phyloP scores from a whole-genome alignment of 2,329 filamentous ascomycete genomes.

The Fusarium fujikuroi region DNA sequence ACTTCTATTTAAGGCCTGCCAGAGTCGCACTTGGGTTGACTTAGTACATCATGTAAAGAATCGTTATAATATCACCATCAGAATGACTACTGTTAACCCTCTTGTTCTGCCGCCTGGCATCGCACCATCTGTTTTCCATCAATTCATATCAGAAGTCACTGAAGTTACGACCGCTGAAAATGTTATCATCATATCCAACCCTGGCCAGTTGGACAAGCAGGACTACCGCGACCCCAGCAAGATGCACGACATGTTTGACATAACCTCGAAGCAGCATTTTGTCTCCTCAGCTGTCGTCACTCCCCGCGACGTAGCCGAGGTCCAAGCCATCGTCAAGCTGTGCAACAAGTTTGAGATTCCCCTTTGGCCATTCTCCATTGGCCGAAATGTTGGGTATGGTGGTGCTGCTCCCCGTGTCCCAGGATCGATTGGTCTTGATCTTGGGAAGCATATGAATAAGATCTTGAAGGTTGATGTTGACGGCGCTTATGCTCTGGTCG shows the following conservation, averaged over 20 bases:
- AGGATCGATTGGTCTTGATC: slow-evolving; percentile 14
- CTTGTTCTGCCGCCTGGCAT: slow-evolving; percentile 22
- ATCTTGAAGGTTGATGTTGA: slow-evolving; percentile 30
- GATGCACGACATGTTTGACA: slow-evolving; percentile 34
- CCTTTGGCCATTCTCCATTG: slow-evolving; percentile 35
- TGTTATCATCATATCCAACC: slow-evolving; percentile 12
- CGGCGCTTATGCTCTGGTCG: slow-evolving; percentile 26
- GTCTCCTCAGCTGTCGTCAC: slow-evolving; percentile 28
- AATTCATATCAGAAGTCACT: slow-evolving; percentile 12
- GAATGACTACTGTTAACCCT: neutral
- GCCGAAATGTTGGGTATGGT: slow-evolving; percentile 32
- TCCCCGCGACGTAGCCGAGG: slow-evolving; percentile 24
- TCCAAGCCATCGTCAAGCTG: slow-evolving; percentile 18
- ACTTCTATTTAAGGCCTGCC: neutral
- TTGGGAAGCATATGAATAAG: slow-evolving; percentile 34
- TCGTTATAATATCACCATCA: neutral
- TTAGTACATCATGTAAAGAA: too few relatives aligned
- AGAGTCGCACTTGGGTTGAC: too few relatives aligned
- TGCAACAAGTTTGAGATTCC: slow-evolving; percentile 34
- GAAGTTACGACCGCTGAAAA: slow-evolving; percentile 4
- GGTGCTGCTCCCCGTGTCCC: slow-evolving; percentile 31
- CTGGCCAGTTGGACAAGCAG: slow-evolving; percentile 6
- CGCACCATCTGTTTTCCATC: neutral
- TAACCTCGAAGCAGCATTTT: slow-evolving; percentile 27
- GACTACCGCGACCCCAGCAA: slow-evolving; percentile 34